Evolutionary conservation across 371 early-diverging fungal genomes (phyloP).

Genomic region (Apophysomyces trapeziformis): DNA sequence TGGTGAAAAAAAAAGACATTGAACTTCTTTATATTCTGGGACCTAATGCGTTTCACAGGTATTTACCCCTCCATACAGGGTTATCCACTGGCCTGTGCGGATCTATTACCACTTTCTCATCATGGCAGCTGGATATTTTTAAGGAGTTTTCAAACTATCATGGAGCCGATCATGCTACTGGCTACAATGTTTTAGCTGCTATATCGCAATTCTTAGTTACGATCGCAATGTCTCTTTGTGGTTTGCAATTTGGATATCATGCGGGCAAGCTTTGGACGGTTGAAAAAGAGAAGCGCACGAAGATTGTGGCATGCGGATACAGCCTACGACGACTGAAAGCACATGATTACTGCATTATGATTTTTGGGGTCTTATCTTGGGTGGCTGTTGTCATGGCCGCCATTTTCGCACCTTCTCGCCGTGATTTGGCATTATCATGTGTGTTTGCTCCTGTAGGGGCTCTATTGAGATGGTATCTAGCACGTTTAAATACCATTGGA

Average conservation of each 20-base stretch:
- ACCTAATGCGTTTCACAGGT: slow-evolving; percentile 27
- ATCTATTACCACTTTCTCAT: slow-evolving; percentile 86
- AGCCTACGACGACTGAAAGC: slow-evolving; percentile 9
- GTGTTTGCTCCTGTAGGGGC: slow-evolving; percentile 69
- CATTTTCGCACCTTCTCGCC: slow-evolving; percentile 32
- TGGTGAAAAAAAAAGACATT: slow-evolving; percentile 17
- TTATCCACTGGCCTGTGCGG: slow-evolving; percentile 84
- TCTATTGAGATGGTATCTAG: slow-evolving; percentile 69
- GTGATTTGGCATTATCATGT: slow-evolving; percentile 46
- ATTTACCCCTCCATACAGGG: slow-evolving; percentile 61
- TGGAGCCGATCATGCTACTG: slow-evolving; percentile 28
- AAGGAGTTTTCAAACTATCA: slow-evolving; percentile 54
- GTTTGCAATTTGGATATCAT: slow-evolving; percentile 53
- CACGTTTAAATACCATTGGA: slow-evolving; percentile 51
- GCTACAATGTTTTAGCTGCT: slow-evolving; percentile 51
- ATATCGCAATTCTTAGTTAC: slow-evolving; percentile 50
- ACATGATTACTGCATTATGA: slow-evolving; percentile 27
- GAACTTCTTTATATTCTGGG: neutral
- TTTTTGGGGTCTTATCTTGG: slow-evolving; percentile 40
- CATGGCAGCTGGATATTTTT: slow-evolving; percentile 74
- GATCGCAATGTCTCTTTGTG: slow-evolving; percentile 50
- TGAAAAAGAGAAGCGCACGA: neutral
- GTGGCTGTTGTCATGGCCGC: slow-evolving; percentile 46
- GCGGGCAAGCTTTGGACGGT: slow-evolving; percentile 23
- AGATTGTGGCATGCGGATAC: slow-evolving; percentile 31